Base-by-base conservation (phyloP, 495 filamentous ascomycete genomes). In the Neurospora discreta region DNA sequence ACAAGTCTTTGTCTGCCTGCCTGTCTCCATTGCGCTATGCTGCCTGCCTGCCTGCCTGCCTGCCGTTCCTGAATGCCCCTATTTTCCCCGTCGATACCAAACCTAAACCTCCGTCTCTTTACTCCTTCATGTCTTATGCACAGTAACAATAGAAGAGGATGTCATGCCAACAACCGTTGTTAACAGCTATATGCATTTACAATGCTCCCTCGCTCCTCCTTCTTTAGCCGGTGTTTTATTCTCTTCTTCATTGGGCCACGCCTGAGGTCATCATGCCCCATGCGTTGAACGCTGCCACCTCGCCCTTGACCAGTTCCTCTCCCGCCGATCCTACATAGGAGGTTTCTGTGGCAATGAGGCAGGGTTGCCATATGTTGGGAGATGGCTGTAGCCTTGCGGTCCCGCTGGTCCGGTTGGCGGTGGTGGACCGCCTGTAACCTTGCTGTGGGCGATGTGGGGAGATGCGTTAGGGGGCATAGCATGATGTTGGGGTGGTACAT, bases 321-420 rank as follows among this genome's bases (percentile, higher is more conserved):
- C 13, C 30, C 39, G 20, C 15, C 41, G 26, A 77, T 73, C 77
- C 79, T 76, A 76, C 71, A 80, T 81, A 30, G 85, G 81, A 73
- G 86, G 86, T 77, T 88, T 88, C 74, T 87, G 86, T 71, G 86
- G 86, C 71, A 88, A 78, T 40, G 84, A 83, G 23, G 85, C 85
- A 39, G 85, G 83, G 73, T 87, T 87, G 68, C 86, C 86, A 76
- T 85, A 88, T 68, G 82, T 84, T 44, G 85, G 83, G 69, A 87
- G 81, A 75, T 87, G 86, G 73, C 80, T 79, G 68, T 80, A 85
- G 0, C 76, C 71, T 74, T 83, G 84, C 10, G 77, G 77, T 13
- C 78, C 78, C 11, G 76, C 72, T 44, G 74, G 73, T 20, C 76
- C 78, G 16, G 52, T 60, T 1, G 52, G 23, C 15, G 52, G 52